phyloP scores from a whole-genome alignment of 495 filamentous ascomycete genomes.

The Penicillium desertorum region DNA sequence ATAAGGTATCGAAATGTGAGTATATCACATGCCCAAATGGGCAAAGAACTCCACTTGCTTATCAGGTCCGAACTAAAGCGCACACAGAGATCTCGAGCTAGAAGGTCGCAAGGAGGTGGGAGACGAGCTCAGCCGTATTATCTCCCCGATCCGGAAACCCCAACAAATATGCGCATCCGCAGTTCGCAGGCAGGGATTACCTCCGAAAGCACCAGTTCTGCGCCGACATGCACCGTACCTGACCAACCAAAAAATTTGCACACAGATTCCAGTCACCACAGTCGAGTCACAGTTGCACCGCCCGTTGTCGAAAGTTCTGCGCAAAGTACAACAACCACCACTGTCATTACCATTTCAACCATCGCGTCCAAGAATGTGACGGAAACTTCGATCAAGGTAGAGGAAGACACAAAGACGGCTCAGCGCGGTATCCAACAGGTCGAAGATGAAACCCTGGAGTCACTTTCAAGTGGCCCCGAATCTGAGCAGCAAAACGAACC shows the following conservation, averaged over 20 bases:
- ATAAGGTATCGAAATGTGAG: not conserved
- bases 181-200: not conserved
- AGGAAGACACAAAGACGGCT: not conserved
- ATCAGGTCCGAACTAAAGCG: not conserved
- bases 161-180: too few species aligned
- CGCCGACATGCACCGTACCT: not conserved
- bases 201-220: not conserved
- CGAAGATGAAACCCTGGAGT: too few species aligned
- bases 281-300: not conserved
- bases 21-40: not conserved
- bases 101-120: not conserved
- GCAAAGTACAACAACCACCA: not conserved
- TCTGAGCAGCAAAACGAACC: not conserved
- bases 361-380: not conserved
- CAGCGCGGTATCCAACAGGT: too few species aligned
- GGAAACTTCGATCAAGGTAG: not conserved
- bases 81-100: not conserved
- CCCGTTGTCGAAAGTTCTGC: not conserved
- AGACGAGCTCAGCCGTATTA: not conserved
- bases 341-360: not conserved
- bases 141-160: not conserved
- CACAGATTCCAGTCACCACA: not conserved
- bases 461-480: not conserved
- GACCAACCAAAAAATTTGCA: not conserved
- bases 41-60: not conserved